These are phyloP conservation scores for Trichoderma gracile DNA, from an alignment of 2,329 filamentous ascomycete genomes.

Conservation along the genomic window DNA sequence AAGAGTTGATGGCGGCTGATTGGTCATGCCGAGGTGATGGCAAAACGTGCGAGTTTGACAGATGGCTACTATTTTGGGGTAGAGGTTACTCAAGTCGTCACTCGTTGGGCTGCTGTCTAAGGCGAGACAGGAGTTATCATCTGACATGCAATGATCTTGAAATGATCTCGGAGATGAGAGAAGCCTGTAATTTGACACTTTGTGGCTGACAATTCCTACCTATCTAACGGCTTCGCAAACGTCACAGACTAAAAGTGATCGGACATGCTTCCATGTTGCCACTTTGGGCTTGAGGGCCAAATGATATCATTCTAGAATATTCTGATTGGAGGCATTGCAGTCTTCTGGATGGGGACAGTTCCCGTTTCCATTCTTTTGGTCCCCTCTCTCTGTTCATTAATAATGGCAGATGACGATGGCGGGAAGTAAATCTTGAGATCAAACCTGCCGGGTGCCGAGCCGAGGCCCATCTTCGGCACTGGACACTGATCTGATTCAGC, in stretches of 20 bases:
- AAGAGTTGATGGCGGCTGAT: neutral
- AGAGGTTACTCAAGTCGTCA: no score
- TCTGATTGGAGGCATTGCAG: neutral
- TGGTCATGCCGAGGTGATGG: neutral
- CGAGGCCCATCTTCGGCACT: conserved; percentile 18
- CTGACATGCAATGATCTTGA: no score
- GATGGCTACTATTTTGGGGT: neutral
- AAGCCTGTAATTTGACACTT: no score
- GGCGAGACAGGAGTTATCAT: no score
- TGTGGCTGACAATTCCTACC: no score
- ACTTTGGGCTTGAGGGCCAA: no score
- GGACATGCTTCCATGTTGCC: no score
- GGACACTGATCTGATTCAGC: neutral
- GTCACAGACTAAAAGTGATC: no score
- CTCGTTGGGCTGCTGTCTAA: no score
- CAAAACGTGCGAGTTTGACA: neutral
- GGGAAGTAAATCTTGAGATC: neutral
- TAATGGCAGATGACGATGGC: neutral
- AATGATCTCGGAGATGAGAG: no score
- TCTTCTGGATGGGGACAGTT: no score
- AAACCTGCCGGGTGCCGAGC: neutral
- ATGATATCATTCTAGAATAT: neutral
- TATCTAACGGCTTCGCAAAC: no score
- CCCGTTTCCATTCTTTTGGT: neutral
- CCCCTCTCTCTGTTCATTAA: neutral